Conservation (phyloP, 108 stramenopile species). For the Fistulifera pelliculosa region DNA sequence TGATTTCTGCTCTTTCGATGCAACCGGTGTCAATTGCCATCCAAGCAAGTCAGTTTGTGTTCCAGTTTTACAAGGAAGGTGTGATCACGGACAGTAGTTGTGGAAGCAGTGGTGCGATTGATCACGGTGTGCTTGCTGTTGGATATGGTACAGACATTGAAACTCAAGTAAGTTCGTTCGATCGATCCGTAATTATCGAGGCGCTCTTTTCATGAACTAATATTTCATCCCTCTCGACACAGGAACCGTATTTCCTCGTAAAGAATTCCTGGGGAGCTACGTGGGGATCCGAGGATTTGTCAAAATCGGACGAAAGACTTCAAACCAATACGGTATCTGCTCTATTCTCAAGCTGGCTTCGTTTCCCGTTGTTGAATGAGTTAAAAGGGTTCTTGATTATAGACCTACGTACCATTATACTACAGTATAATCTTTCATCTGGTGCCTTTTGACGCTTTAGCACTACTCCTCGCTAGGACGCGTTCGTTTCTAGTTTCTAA, state of each 20-base stretch:
- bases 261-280: conserved; percentile 83
- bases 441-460: too few species aligned
- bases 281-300: conserved; percentile 93
- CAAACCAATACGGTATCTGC: conserved; percentile 72
- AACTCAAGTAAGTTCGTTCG: conserved; percentile 9
- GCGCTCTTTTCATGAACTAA: neutral
- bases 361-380: conserved; percentile 20
- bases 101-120: conserved; percentile 61
- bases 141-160: conserved; percentile 87
- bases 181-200: conserved; percentile 9
- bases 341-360: conserved; percentile 66
- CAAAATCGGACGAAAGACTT: conserved; percentile 63
- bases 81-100: conserved; percentile 71
- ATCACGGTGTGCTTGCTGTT: conserved; percentile 94
- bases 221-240: neutral
- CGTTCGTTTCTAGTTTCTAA: too few species aligned
- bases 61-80: conserved; percentile 95
- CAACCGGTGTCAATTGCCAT: conserved; percentile 79
- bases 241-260: conserved; percentile 56
- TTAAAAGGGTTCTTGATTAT: too few species aligned
- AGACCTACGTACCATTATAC: too few species aligned
- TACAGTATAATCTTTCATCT: too few species aligned
- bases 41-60: conserved; percentile 68
- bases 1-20: conserved; percentile 60
- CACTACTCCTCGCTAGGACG: too few species aligned